Evolutionary conservation across 2,329 filamentous ascomycete genomes (phyloP).

Genomic region (Pseudophaeomoniella oleicola): DNA sequence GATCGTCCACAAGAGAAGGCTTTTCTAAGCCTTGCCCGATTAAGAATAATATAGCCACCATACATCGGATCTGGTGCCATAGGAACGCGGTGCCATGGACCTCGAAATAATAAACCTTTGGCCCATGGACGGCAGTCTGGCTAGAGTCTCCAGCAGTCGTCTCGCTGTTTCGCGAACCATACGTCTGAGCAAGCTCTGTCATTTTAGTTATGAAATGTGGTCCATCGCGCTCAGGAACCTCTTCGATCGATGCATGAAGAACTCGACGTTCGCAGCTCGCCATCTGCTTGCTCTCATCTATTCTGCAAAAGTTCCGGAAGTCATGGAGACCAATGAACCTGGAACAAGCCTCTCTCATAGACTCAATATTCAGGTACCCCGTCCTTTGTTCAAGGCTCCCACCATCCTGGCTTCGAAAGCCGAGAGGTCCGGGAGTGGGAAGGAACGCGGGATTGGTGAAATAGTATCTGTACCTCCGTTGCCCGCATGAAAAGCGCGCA

Average conservation of each 20-base stretch:
- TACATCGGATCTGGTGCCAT: conserved; percentile 95
- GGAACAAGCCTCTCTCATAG: conserved; percentile 71
- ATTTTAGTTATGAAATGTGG: conserved; percentile 27
- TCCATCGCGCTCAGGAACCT: conserved; percentile 40
- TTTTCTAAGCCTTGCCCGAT: conserved; percentile 77
- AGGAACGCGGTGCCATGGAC: conserved; percentile 85
- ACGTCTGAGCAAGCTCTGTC: neutral
- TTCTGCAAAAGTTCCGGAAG: conserved; percentile 93
- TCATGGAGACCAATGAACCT: conserved; percentile 74
- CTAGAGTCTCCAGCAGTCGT: conserved; percentile 3
- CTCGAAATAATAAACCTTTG: conserved; percentile 73
- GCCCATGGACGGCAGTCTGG: conserved; percentile 18
- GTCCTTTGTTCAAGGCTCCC: conserved; percentile 29
- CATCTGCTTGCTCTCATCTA: conserved; percentile 82
- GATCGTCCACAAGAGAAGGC: conserved; percentile 54
- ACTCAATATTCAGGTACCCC: conserved; percentile 75
- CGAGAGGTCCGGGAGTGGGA: conserved; percentile 44
- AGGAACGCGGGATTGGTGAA: conserved; percentile 87
- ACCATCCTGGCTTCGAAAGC: conserved; percentile 19
- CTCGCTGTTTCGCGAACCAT: conserved; percentile 5
- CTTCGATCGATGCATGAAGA: conserved; percentile 64
- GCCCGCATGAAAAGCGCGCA: conserved; percentile 81
- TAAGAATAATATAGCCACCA: conserved; percentile 84
- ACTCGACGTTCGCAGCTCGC: conserved; percentile 68
- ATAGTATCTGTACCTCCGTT: conserved; percentile 89